Percentiles rank a stretch among this genome's conserved stretches.
Conservation (phyloP, 169 alveolate species). For the Cystoisospora suis region DNA sequence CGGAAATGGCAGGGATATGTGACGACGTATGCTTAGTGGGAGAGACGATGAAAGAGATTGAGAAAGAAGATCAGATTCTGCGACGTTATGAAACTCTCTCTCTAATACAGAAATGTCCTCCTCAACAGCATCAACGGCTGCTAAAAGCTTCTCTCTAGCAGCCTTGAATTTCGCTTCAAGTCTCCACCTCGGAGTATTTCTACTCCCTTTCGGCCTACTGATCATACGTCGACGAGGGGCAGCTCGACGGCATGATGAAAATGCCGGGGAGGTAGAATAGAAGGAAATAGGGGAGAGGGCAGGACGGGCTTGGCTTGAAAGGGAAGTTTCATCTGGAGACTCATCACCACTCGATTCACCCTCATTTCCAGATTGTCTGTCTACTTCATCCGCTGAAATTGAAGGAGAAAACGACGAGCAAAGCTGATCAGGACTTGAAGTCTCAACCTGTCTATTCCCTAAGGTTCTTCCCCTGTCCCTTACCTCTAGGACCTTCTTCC, state of each 20-base stretch:
- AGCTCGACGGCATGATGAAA: not conserved
- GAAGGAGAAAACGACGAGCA: too few relatives aligned
- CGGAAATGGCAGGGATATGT: too few relatives aligned
- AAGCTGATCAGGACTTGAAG: too few relatives aligned
- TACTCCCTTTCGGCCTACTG: not conserved
- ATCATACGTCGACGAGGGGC: not conserved
- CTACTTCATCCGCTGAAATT: too few relatives aligned
- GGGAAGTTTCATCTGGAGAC: not conserved
- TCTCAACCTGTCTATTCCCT: too few relatives aligned
- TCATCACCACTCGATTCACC: not conserved
- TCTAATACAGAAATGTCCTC: not conserved
- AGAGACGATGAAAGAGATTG: not conserved
- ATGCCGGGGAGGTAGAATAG: not conserved
- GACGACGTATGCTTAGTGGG: too few relatives aligned
- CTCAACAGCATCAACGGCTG: constrained; percentile 13
- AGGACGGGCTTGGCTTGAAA: not conserved
- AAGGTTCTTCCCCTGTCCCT: too few relatives aligned
- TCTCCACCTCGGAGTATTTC: not conserved
- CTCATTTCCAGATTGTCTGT: not conserved
- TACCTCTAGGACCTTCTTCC: too few relatives aligned
- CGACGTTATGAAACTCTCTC: not conserved
- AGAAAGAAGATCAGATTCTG: not conserved
- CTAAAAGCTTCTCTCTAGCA: not conserved
- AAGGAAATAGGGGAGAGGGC: not conserved
- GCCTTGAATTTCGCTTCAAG: not conserved